Evolutionary conservation across 1,284 basidiomycete genomes (phyloP), one percentile per base, ranked within the genome.

Genomic region (Cryptococcus deneoformans): DNA sequence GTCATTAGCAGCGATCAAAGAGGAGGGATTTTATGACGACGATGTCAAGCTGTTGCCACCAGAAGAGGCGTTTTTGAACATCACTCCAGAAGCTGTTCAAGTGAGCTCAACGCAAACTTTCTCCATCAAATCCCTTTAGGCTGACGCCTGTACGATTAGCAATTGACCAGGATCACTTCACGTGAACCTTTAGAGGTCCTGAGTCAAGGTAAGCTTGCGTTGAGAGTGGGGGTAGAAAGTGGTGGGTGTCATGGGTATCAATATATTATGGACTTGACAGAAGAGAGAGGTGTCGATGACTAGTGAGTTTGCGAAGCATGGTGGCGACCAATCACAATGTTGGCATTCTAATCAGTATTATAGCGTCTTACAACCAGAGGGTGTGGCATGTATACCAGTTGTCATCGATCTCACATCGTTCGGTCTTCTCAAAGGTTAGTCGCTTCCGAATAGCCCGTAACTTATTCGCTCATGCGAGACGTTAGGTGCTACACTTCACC

Each of bases 241-340:
- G 82, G 82, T 14, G 82, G 82, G 34, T 84, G 82, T 69, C 82
- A 84, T 62, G 82, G 82, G 5, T 84, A 83, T 63, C 82, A 83
- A 61, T 83, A 83, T 71, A 82, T 80, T 56, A 81, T 84, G 76
- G 79, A 80, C 43, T 61, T 84, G 10, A 79, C 79, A 0, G 75
- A 80, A 55, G 66, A 78, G 37, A 70, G 79, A 2, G 76, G 75
- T 6, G 71, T 71, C 7, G 80, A 81, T 54, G 82, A 83, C 63
- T 83, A 82, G 81, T 82, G 61, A 68, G 80, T 75, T 29, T 20
- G 10, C 40, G 52, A 35, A 20, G 34, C 29, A 14, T 46, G 20
- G 7, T 9, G 36, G 36, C 29, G 3, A n/a, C 10, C 42, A 14
- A n/a, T 20, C 6, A 47, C 16, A 24, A 35, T 29, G 38, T 34